Conservation (phyloP, 148 eudicot species). For the Euryodendron excelsum region DNA sequence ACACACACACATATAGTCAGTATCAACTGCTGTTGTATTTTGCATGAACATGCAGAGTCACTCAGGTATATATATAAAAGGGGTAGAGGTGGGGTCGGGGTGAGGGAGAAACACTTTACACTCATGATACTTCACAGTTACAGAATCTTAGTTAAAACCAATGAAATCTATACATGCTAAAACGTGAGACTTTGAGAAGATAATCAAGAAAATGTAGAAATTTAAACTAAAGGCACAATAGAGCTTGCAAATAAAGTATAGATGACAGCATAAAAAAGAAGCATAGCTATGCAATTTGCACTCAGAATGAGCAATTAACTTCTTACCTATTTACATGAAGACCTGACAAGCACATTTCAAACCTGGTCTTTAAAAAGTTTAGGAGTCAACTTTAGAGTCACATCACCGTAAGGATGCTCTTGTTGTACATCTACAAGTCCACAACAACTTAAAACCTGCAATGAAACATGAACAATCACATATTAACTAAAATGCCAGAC, state of each 20-base stretch:
- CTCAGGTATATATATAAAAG: neutral
- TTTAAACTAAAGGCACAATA: neutral
- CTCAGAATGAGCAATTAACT: neutral
- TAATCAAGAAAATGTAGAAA: neutral
- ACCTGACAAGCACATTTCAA: constrained; percentile 14
- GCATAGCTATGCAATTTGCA: neutral
- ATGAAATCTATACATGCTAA: neutral
- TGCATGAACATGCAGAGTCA: neutral
- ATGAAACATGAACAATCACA: neutral
- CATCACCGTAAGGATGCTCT: constrained; percentile 69
- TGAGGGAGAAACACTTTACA: neutral
- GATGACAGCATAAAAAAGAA: neutral
- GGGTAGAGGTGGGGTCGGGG: neutral
- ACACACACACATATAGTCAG: no score
- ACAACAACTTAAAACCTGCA: constrained; percentile 58
- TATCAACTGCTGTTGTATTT: no score
- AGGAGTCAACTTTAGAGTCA: constrained; percentile 51
- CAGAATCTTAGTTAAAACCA: neutral
- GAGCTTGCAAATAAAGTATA: neutral
- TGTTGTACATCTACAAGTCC: constrained; percentile 62
- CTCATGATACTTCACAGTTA: neutral
- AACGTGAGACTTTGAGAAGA: neutral
- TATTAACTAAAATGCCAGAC: neutral
- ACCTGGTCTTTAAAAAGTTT: constrained; percentile 35
- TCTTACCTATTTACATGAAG: constrained; percentile 23